These are phyloP conservation scores for Wickerhamomyces sp. DNA, from an alignment of 1,139 yeast genomes.

Conservation along the genomic window DNA sequence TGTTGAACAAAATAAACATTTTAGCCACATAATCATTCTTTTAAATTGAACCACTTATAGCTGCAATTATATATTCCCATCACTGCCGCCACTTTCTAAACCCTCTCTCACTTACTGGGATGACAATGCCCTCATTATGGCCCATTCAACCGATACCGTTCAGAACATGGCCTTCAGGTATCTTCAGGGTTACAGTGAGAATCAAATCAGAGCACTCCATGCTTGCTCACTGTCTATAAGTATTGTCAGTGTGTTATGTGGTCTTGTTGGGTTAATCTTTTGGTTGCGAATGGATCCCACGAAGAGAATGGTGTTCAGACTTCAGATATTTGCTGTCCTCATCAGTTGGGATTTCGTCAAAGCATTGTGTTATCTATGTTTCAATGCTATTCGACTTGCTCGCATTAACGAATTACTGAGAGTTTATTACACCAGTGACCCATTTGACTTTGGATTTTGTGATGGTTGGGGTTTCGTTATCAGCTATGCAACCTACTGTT, in stretches of 20 bases:
- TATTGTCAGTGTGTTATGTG: conserved; percentile 12
- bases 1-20: too few species aligned
- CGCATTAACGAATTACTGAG: background rate
- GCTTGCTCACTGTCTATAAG: conserved; percentile 9
- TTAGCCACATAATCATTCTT: too few species aligned
- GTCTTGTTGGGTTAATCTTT: conserved; percentile 10
- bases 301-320: conserved; percentile 17
- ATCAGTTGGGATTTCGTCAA: conserved; percentile 15
- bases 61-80: too few species aligned
- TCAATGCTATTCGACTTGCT: conserved; percentile 6
- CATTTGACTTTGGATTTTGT: conserved; percentile 12
- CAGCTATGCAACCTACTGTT: conserved; percentile 7
- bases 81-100: too few species aligned
- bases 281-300: conserved; percentile 20
- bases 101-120: too few species aligned
- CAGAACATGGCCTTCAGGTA: background rate
- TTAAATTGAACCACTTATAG: too few species aligned
- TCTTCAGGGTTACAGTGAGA: background rate
- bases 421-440: background rate
- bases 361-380: conserved; percentile 11
- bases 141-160: too few species aligned
- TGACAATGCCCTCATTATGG: too few species aligned
- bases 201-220: conserved; percentile 8
- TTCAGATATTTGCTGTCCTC: conserved; percentile 13
- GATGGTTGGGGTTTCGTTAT: conserved; percentile 17